phyloP scores from a whole-genome alignment of 345 rosid species.

The Excoecaria agallocha region DNA sequence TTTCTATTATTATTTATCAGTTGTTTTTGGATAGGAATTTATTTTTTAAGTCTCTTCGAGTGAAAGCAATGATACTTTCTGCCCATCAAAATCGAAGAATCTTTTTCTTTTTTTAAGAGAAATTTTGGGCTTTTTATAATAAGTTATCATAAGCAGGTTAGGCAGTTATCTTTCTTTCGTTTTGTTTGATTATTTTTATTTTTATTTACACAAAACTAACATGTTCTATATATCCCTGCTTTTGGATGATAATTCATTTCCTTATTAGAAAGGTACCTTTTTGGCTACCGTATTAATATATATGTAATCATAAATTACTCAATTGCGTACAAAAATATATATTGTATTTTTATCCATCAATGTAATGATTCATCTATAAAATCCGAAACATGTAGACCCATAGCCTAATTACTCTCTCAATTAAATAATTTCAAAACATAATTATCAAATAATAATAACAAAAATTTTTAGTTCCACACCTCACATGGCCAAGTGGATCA shows the following conservation, averaged over 20 bases:
- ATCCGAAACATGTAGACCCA: background rate
- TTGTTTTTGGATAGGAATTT: background rate
- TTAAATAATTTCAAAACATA: too few species aligned
- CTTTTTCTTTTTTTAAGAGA: too few species aligned
- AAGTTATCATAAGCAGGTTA: too few species aligned
- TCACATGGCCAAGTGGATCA: conserved; percentile 13
- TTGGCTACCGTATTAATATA: background rate
- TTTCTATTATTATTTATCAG: background rate
- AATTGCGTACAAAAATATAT: background rate
- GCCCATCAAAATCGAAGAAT: too few species aligned
- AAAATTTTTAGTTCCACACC: background rate
- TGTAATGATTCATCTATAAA: background rate
- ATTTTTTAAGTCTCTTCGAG: background rate
- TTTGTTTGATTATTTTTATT: background rate
- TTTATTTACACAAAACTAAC: background rate
- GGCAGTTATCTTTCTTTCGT: background rate
- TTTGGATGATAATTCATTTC: background rate
- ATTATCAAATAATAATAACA: background rate
- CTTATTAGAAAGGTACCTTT: background rate
- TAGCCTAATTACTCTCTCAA: too few species aligned
- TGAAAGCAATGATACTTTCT: background rate
- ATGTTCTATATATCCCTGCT: background rate
- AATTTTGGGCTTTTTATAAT: too few species aligned
- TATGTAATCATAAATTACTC: background rate
- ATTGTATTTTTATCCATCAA: background rate